These are phyloP conservation scores for Thoreauomyces humboldtii DNA, from an alignment of 192 early-diverging fungal genomes.

Conservation along the genomic window DNA sequence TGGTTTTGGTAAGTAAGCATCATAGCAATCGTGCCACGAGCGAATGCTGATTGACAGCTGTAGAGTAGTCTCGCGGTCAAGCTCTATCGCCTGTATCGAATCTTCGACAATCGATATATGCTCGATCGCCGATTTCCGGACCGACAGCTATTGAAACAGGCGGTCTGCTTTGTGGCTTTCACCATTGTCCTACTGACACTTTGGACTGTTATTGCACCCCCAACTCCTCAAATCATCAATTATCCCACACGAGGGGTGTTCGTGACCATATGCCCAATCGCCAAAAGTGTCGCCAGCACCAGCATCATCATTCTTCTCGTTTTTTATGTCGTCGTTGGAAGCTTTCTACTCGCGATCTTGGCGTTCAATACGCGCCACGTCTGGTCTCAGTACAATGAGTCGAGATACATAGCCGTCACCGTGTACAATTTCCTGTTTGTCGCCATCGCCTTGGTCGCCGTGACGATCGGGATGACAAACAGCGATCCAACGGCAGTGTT, in stretches of 20 bases:
- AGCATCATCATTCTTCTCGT: not conserved
- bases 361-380: conserved; percentile 9
- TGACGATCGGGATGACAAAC: not conserved
- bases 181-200: not conserved
- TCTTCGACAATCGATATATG: conserved; percentile 2
- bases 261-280: not conserved
- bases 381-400: conserved; percentile 17
- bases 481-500: not conserved
- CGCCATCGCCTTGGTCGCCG: not conserved
- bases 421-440: conserved; percentile 4
- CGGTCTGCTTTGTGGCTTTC: not conserved
- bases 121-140: conserved; percentile 2
- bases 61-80: not conserved
- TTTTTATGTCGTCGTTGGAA: too few species aligned
- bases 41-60: too few species aligned
- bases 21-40: too few species aligned
- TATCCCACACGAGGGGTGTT: not conserved
- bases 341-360: not conserved
- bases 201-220: not conserved
- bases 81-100: conserved; percentile 1
- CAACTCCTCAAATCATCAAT: not conserved
- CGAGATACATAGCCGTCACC: conserved; percentile 2
- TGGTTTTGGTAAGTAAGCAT: not conserved
- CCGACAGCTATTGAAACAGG: not conserved
- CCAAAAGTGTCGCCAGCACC: not conserved